Conservation (phyloP, 2,329 filamentous ascomycete species). For the Botrytis aclada region DNA sequence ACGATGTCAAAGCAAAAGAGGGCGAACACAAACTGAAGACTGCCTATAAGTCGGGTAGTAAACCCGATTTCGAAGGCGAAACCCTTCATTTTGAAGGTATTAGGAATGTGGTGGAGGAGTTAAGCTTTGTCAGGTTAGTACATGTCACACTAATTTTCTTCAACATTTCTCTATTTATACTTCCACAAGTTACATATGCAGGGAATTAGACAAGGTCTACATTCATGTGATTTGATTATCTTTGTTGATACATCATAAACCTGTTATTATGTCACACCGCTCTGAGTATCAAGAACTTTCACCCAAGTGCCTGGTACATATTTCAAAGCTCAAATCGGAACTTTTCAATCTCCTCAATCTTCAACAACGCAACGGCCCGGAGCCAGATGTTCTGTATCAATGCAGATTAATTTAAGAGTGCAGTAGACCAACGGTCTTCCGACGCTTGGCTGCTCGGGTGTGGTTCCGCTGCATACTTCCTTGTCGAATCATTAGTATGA, state of each 20-base stretch:
- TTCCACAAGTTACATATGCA: background rate
- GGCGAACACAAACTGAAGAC: constrained; percentile 60
- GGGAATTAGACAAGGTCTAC: background rate
- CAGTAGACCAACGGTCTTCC: background rate
- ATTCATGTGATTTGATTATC: background rate
- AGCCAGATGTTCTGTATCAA: background rate
- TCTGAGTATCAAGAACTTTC: background rate
- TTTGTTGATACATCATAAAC: background rate
- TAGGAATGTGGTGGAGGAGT: constrained; percentile 59
- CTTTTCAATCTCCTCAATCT: background rate
- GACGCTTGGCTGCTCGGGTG: background rate
- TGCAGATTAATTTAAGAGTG: constrained; percentile 2
- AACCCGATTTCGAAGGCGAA: constrained; percentile 61
- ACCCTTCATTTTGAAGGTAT: constrained; percentile 58
- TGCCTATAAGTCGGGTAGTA: constrained; percentile 51
- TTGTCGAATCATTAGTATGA: constrained; percentile 1
- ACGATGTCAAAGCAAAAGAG: constrained; percentile 51
- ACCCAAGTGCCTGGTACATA: constrained; percentile 8
- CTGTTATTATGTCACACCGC: background rate
- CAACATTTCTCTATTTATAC: constrained; percentile 11
- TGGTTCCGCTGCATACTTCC: background rate
- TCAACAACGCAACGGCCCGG: background rate
- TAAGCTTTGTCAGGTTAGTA: constrained; percentile 71
- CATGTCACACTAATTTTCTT: constrained; percentile 20
- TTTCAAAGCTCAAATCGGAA: background rate